Evolutionary conservation across 495 filamentous ascomycete genomes (phyloP).

Genomic region (Penicilliopsis zonata): DNA sequence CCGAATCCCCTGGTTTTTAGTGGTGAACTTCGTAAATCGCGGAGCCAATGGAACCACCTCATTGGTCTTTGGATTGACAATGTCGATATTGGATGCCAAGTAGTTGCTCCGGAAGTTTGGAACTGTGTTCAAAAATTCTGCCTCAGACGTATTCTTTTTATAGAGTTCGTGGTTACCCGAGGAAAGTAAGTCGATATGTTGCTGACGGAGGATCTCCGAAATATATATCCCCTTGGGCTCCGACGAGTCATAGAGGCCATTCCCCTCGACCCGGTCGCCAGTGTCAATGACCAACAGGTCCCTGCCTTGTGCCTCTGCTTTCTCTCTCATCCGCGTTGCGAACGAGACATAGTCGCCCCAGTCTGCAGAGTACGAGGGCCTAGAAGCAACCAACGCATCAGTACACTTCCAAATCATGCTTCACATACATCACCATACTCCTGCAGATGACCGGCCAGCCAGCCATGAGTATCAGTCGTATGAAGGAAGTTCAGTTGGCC

Average conservation of each 20-base stretch:
- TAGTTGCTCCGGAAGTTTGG: constrained; percentile 68
- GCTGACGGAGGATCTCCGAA: constrained; percentile 71
- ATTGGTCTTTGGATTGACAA: constrained; percentile 57
- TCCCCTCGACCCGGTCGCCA: constrained; percentile 88
- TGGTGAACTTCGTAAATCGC: constrained; percentile 77
- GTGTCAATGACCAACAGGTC: constrained; percentile 89
- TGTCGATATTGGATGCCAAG: constrained; percentile 86
- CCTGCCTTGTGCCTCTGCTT: constrained; percentile 61
- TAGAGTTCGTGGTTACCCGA: constrained; percentile 96
- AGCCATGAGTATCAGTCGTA: constrained; percentile 91
- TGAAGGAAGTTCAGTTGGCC: constrained; percentile 90
- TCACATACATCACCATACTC: constrained; percentile 41
- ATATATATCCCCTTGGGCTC: constrained; percentile 78
- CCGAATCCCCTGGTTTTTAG: constrained; percentile 72
- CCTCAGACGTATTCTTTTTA: constrained; percentile 57
- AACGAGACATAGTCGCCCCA: constrained; percentile 99
- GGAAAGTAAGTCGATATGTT: constrained; percentile 73
- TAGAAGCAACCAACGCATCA: constrained; percentile 18
- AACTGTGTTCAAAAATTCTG: constrained; percentile 67
- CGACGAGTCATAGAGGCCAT: constrained; percentile 90
- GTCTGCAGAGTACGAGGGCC: constrained; percentile 82
- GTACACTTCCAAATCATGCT: constrained; percentile 6
- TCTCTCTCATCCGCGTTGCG: constrained; percentile 63
- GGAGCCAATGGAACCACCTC: constrained; percentile 65
- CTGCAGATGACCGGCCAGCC: constrained; percentile 86